Evolutionary conservation across 768 basidiomycete genomes (phyloP).

Genomic region (Sarcodon aspratus): DNA sequence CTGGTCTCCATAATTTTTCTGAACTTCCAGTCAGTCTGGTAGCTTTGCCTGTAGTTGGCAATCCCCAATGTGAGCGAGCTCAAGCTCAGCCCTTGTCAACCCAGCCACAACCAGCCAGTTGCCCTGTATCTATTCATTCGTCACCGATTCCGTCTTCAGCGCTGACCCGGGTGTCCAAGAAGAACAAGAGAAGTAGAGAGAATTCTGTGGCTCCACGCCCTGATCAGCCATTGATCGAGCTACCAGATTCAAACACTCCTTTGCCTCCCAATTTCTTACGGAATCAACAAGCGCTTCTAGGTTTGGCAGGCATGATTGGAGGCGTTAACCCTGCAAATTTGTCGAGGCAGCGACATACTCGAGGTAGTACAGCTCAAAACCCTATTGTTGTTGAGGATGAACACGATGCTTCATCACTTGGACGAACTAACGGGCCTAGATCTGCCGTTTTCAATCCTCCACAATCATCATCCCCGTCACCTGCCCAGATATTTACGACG

Average conservation of each 20-base stretch:
- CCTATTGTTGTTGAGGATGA: constrained; percentile 67
- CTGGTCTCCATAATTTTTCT: constrained; percentile 86
- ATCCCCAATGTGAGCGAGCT: constrained; percentile 14
- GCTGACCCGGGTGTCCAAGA: constrained; percentile 16
- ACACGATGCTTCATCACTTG: constrained; percentile 3
- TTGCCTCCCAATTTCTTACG: constrained; percentile 61
- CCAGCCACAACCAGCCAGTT: not conserved
- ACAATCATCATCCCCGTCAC: constrained; percentile 1
- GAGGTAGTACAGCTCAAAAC: constrained; percentile 45
- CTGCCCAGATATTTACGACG: not conserved
- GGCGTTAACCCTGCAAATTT: constrained; percentile 50
- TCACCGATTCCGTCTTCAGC: constrained; percentile 11
- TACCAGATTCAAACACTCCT: constrained; percentile 53
- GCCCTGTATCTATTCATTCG: not conserved
- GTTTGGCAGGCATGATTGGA: constrained; percentile 60
- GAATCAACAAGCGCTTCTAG: constrained; percentile 61
- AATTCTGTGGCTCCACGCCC: constrained; percentile 30
- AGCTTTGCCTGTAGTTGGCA: constrained; percentile 47
- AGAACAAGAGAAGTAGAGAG: constrained; percentile 23
- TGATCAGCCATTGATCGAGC: constrained; percentile 40
- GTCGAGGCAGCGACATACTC: constrained; percentile 23
- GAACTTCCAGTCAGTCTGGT: constrained; percentile 74
- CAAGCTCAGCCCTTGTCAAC: constrained; percentile 13
- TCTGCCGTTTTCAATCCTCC: constrained; percentile 21
- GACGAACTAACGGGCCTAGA: constrained; percentile 16